These are phyloP conservation scores for Asparagopsis taxiformis DNA, from an alignment of 31 red algal species.

Conservation along the genomic window DNA sequence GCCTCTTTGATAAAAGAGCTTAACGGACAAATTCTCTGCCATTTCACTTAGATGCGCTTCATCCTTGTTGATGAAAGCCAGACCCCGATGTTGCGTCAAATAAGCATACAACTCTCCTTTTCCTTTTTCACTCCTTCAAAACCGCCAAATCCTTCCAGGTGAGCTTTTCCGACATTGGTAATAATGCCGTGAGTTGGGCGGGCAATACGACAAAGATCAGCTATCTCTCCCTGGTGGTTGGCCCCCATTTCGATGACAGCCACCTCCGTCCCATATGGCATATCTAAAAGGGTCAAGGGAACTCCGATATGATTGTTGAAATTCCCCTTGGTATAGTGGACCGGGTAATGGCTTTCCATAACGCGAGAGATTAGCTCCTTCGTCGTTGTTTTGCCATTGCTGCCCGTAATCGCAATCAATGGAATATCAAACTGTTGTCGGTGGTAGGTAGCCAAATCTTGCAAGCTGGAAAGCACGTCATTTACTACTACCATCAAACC, in stretches of 20 bases:
- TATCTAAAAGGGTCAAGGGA: conserved; percentile 12
- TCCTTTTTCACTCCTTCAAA: conserved; percentile 1
- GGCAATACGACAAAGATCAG: conserved; percentile 11
- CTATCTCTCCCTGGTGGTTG: conserved; percentile 27
- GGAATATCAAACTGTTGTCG: neutral
- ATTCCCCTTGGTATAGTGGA: conserved; percentile 13
- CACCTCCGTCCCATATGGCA: neutral
- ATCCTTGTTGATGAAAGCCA: neutral
- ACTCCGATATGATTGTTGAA: conserved; percentile 39
- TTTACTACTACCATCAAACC: no score
- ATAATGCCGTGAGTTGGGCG: conserved; percentile 12
- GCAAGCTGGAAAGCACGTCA: no score
- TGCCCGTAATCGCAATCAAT: conserved; percentile 25
- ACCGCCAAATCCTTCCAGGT: conserved; percentile 15
- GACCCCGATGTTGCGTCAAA: neutral
- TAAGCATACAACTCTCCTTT: neutral
- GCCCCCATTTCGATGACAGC: conserved; percentile 23
- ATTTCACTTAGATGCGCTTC: no score
- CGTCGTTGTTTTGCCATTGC: conserved; percentile 26
- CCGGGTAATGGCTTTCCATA: neutral
- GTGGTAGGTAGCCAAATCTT: neutral
- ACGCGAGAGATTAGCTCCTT: conserved; percentile 13
- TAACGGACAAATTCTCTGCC: no score
- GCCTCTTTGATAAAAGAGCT: no score
- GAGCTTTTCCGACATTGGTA: conserved; percentile 23